Evolutionary conservation across 2,329 filamentous ascomycete species (phyloP).

Genomic region (Xylaria sp.): DNA sequence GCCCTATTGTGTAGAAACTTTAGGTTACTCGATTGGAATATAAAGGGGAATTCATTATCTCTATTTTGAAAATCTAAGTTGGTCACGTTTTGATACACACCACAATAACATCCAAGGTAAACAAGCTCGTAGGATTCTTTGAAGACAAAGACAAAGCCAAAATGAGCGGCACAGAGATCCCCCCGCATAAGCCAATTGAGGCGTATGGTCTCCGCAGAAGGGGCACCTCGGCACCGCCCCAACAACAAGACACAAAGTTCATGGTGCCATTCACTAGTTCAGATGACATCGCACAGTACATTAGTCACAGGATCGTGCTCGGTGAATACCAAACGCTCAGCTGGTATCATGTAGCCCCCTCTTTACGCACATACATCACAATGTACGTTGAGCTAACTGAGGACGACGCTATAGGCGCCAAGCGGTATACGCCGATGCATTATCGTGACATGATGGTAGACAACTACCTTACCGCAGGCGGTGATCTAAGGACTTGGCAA

Average conservation of each 20-base stretch:
- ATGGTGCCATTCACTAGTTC: constrained; percentile 5
- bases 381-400: neutral
- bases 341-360: constrained; percentile 12
- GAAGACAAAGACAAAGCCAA: neutral
- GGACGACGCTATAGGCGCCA: neutral
- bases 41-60: neutral
- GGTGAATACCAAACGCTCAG: neutral
- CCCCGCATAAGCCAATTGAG: neutral
- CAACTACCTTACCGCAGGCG: constrained; percentile 22
- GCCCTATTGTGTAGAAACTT: neutral
- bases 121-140: too few species aligned
- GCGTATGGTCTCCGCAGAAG: neutral
- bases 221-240: neutral
- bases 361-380: constrained; percentile 18
- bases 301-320: neutral
- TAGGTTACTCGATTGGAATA: neutral
- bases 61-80: neutral
- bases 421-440: constrained; percentile 16
- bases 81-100: too few species aligned
- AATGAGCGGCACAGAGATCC: neutral
- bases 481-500: constrained; percentile 13
- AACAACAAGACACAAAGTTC: neutral
- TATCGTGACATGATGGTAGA: constrained; percentile 28
- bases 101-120: neutral
- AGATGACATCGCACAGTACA: neutral